Percentiles rank a stretch among this genome's conserved stretches.
Evolutionary conservation across 73 alveolate genomes (phyloP).

Genomic region (Chromera velia): DNA sequence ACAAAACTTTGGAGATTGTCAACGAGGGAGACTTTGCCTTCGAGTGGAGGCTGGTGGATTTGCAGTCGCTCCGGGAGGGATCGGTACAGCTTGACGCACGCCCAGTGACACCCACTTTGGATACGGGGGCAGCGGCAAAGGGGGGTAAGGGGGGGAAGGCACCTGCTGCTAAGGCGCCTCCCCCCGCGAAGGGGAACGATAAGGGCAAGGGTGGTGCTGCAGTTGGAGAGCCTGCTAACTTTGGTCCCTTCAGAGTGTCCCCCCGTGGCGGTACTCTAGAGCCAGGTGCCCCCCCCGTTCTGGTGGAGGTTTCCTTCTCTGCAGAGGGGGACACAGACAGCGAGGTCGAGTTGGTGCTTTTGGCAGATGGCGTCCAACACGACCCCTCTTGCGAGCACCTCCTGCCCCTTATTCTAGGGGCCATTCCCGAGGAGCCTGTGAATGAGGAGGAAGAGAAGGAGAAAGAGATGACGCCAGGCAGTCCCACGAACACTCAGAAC

Average conservation of each 20-base stretch:
- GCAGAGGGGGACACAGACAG: background rate
- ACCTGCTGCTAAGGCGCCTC: background rate
- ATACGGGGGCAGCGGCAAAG: too few species aligned
- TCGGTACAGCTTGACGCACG: background rate
- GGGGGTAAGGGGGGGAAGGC: too few species aligned
- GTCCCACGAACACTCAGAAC: too few species aligned
- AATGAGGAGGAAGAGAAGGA: too few species aligned
- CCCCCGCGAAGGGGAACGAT: background rate
- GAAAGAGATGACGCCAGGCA: too few species aligned
- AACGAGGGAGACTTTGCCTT: background rate
- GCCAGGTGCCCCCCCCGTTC: background rate
- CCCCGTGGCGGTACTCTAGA: background rate
- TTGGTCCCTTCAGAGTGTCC: background rate
- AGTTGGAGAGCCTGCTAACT: background rate
- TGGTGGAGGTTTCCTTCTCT: background rate
- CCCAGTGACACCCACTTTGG: background rate
- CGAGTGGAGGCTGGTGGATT: background rate
- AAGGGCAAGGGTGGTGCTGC: background rate
- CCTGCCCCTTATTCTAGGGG: too few species aligned
- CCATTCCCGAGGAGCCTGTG: too few species aligned
- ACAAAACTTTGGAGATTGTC: background rate
- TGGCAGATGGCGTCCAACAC: too few species aligned
- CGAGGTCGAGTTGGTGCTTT: background rate
- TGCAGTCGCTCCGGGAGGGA: background rate
- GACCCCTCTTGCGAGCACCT: too few species aligned